phyloP scores from a whole-genome alignment of 371 early-diverging fungal species.

The Rhizopus delemar region DNA sequence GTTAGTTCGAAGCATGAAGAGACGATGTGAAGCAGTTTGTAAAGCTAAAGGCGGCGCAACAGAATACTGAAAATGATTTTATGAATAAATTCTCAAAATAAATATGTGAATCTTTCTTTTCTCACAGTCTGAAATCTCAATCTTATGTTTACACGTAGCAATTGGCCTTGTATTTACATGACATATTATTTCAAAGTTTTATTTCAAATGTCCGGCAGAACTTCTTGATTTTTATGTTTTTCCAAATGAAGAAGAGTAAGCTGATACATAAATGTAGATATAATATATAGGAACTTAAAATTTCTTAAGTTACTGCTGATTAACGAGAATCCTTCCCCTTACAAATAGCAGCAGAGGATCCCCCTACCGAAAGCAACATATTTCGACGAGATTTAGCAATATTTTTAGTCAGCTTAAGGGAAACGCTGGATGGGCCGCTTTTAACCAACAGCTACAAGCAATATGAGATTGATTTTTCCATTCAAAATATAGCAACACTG shows the following conservation, averaged over 20 bases:
- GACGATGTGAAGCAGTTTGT: too few species aligned
- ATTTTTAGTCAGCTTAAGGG: conserved; percentile 8
- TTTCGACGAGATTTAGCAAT: conserved; percentile 9
- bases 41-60: too few species aligned
- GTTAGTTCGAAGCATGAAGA: too few species aligned
- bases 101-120: too few species aligned
- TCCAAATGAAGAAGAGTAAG: conserved; percentile 6
- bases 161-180: too few species aligned
- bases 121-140: too few species aligned
- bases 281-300: conserved; percentile 10
- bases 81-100: too few species aligned
- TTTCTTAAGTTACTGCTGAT: conserved; percentile 4
- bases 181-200: too few species aligned
- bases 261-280: conserved; percentile 10
- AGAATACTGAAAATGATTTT: too few species aligned
- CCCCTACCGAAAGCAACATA: conserved; percentile 8
- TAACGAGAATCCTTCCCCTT: conserved; percentile 8
- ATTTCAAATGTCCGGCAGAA: conserved; percentile 15
- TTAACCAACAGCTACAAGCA: conserved; percentile 12
- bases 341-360: conserved; percentile 10
- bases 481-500: conserved; percentile 14
- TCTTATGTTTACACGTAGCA: too few species aligned
- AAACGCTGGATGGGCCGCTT: conserved; percentile 11
- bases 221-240: conserved; percentile 19
- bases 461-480: conserved; percentile 15